Evolutionary conservation across 768 basidiomycete species (phyloP), one percentile per base, ranked within the genome.

Genomic region (Austroboletus eburneus): DNA sequence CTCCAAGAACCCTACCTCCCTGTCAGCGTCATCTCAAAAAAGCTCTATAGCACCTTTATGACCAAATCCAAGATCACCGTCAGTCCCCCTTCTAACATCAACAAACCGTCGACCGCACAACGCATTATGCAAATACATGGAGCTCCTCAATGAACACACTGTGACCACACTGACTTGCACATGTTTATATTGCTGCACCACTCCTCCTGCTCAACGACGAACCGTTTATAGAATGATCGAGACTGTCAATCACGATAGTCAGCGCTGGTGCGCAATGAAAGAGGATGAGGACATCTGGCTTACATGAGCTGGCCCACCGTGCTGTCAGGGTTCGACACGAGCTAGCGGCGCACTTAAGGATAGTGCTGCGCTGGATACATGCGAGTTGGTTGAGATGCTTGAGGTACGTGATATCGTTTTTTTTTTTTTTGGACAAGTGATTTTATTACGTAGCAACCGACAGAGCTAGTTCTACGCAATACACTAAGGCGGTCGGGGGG

Each of bases 21-120:
- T 14, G 79, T 83, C 2, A 91, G 94, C 0, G 92, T 96, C 44
- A 76, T 67, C 64, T 96, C 94, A 62, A 96, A 98, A 72, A 91
- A 97, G 55, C 79, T 82, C 55, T 94, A 65, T 0, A 91, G 91
- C 0, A 89, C 85, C 21, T 77, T 78, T 73, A 98, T 81, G 29
- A 98, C 75, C 4, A 91, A 78, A 39, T 78, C 58, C 56, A 91
- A 67, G 86, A 91, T 90, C 86, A 5, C 25, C 25, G 25, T 27
- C 25, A 27, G 25, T n/a, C 25, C 25, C 25, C 25, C 10, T 27
- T 27, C 25, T 10, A 27, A 10, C 25, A 27, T n/a, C n/a, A n/a
- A n/a, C n/a, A n/a, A n/a, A n/a, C n/a, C n/a, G n/a, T n/a, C n/a
- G n/a, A n/a, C n/a, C n/a, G n/a, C n/a, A n/a, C n/a, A n/a, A n/a